Evolutionary conservation across 495 filamentous ascomycete genomes (phyloP).

Genomic region (Aspergillus ellipticus): DNA sequence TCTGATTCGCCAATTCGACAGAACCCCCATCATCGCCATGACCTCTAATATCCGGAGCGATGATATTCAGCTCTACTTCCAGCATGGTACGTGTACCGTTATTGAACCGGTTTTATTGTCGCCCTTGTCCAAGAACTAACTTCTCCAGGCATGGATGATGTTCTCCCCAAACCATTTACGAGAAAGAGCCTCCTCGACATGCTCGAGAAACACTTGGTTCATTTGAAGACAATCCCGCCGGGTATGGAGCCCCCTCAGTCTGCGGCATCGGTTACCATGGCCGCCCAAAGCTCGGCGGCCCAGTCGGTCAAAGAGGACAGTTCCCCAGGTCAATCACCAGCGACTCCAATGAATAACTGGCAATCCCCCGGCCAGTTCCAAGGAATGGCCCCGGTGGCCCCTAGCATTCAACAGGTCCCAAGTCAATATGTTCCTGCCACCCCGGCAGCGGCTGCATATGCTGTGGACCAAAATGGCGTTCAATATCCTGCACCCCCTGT

Average conservation of each 20-base stretch:
- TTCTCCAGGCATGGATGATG: conserved; percentile 91
- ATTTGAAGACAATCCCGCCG: conserved; percentile 61
- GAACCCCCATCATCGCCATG: conserved; percentile 94
- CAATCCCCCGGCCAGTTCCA: conserved; percentile 69
- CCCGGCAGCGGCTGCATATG: conserved; percentile 40
- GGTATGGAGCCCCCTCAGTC: conserved; percentile 53
- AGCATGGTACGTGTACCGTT: conserved; percentile 67
- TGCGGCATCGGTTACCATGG: conserved; percentile 47
- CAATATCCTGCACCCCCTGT: conserved; percentile 48
- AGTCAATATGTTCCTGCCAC: conserved; percentile 47
- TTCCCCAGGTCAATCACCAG: conserved; percentile 73
- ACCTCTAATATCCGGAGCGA: conserved; percentile 97
- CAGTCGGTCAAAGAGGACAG: conserved; percentile 77
- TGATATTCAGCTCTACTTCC: conserved; percentile 96
- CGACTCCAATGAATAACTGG: conserved; percentile 65
- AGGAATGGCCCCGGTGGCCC: conserved; percentile 56
- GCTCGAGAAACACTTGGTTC: conserved; percentile 81
- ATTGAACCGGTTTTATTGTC: not conserved
- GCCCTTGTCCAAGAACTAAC: not conserved
- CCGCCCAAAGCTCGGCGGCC: conserved; percentile 48
- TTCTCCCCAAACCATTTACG: conserved; percentile 95
- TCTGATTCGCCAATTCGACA: conserved; percentile 85
- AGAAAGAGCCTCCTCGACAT: conserved; percentile 89
- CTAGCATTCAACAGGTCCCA: conserved; percentile 47
- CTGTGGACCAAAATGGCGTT: conserved; percentile 51